Conservation (phyloP, 1,284 basidiomycete species). For the Schizophyllum amplum region DNA sequence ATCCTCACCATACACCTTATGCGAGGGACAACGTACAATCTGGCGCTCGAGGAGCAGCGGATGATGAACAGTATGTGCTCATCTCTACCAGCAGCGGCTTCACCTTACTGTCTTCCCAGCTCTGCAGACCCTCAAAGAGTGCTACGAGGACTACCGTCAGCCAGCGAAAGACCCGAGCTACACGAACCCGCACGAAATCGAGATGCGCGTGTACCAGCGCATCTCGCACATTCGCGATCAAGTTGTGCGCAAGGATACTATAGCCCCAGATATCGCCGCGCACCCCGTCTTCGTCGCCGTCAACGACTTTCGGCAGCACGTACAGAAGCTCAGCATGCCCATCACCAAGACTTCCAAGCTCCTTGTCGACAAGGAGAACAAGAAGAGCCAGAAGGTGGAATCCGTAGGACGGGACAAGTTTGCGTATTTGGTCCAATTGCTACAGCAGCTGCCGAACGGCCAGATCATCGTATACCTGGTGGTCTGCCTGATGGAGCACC, state of each 20-base stretch:
- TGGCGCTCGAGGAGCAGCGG: constrained; percentile 80
- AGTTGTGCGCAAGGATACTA: constrained; percentile 72
- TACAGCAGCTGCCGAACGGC: neutral
- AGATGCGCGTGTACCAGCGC: constrained; percentile 94
- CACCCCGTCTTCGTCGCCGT: constrained; percentile 79
- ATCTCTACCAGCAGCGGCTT: constrained; percentile 2
- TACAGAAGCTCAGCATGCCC: constrained; percentile 75
- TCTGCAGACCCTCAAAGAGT: constrained; percentile 86
- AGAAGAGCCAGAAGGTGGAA: constrained; percentile 30
- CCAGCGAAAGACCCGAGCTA: constrained; percentile 23
- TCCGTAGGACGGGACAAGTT: neutral
- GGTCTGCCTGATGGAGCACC: constrained; percentile 63
- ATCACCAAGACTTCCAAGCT: constrained; percentile 59
- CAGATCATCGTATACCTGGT: constrained; percentile 30
- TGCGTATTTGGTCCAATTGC: neutral
- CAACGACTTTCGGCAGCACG: constrained; percentile 71
- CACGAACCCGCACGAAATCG: constrained; percentile 78
- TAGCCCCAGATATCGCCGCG: constrained; percentile 65
- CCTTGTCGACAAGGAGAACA: constrained; percentile 53
- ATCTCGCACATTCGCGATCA: constrained; percentile 86
- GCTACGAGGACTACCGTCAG: constrained; percentile 78
- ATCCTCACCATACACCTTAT: constrained; percentile 80
- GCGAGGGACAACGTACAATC: constrained; percentile 47
- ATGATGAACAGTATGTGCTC: constrained; percentile 72
- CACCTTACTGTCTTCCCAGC: constrained; percentile 37